phyloP scores from a whole-genome alignment of 305 asterid species.

The Striga hermonthica region DNA sequence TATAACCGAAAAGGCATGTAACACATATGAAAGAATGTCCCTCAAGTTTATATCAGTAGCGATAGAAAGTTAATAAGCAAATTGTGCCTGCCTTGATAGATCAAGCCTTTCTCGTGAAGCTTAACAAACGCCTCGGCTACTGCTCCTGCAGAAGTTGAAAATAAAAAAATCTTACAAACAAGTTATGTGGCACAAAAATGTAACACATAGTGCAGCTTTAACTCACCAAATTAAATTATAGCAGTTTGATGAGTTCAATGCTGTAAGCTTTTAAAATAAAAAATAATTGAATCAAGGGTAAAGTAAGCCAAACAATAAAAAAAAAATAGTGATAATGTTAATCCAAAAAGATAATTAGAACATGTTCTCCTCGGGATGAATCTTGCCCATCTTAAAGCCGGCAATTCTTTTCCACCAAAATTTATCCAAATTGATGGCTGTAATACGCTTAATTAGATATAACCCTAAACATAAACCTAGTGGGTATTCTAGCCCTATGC shows the following conservation, averaged over 20 bases:
- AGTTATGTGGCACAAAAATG: constrained; percentile 9
- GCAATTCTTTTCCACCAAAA: too few species aligned
- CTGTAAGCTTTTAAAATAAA: constrained; percentile 11
- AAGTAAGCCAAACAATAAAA: too few species aligned
- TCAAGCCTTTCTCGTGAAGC: constrained; percentile 95
- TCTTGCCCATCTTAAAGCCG: too few species aligned
- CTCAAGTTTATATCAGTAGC: constrained; percentile 20
- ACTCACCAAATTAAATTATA: constrained; percentile 19
- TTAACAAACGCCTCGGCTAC: constrained; percentile 89
- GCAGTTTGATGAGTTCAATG: constrained; percentile 16
- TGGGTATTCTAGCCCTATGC: too few species aligned
- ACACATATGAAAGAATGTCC: constrained; percentile 7
- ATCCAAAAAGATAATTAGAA: constrained; percentile 17
- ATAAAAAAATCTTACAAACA: constrained; percentile 24
- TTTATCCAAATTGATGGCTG: too few species aligned
- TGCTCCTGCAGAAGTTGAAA: constrained; percentile 62
- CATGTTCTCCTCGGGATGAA: not conserved
- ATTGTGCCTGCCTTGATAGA: constrained; percentile 74
- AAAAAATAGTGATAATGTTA: too few species aligned
- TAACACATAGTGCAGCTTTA: constrained; percentile 18
- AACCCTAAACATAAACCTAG: too few species aligned
- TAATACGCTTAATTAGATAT: too few species aligned
- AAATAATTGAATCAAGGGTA: not conserved
- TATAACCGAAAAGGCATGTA: constrained; percentile 21
- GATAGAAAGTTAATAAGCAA: constrained; percentile 22